phyloP scores from a whole-genome alignment of 1,139 yeast genomes.

The Trichomonascaceae sp. region DNA sequence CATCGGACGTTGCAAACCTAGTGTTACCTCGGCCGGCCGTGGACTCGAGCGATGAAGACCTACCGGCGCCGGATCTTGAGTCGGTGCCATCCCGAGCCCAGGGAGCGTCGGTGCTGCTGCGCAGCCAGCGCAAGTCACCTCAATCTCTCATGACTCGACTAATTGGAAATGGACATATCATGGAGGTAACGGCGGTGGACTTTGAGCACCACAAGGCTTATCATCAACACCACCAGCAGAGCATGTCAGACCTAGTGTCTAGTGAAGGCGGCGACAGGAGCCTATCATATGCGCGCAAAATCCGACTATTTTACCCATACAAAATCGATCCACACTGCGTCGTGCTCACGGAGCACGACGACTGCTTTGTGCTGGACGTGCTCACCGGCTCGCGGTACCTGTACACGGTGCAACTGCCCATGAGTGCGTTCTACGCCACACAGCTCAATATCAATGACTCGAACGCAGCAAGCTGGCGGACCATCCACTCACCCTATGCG shows the following conservation, averaged over 20 bases:
- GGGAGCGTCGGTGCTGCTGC: neutral
- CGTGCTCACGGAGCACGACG: neutral
- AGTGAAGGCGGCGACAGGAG: no score
- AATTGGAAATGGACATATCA: neutral
- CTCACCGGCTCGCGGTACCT: neutral
- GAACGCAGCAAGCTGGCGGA: slow-evolving; percentile 17
- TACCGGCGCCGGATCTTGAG: neutral
- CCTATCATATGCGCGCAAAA: neutral
- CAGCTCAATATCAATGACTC: slow-evolving; percentile 4
- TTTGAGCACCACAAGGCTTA: no score
- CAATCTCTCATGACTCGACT: neutral
- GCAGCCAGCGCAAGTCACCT: neutral
- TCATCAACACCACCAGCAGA: no score
- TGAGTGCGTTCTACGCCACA: neutral
- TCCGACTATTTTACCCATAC: neutral
- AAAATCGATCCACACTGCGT: neutral
- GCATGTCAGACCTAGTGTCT: no score
- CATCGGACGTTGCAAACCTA: neutral
- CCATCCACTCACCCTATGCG: slow-evolving; percentile 41
- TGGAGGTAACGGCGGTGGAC: neutral
- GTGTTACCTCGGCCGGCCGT: neutral
- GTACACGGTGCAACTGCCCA: neutral
- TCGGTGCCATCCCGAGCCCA: neutral
- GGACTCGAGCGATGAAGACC: neutral
- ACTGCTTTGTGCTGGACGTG: neutral